These are phyloP conservation scores for Magnusiomyces sp. DNA, from an alignment of 1,139 yeast species.

Conservation along the genomic window DNA sequence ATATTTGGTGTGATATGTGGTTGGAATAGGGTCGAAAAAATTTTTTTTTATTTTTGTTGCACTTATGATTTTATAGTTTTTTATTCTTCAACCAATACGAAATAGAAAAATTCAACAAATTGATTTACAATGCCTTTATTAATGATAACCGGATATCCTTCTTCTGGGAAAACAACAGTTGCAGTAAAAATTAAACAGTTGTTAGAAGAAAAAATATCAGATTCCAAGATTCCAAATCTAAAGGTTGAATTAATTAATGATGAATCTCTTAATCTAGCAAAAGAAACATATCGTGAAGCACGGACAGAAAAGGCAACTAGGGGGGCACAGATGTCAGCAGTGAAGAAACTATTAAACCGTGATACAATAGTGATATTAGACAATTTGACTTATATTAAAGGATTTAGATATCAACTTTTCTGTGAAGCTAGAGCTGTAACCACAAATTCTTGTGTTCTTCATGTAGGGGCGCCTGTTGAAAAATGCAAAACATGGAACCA, in stretches of 20 bases:
- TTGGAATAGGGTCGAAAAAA: too few relatives aligned
- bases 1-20: too few relatives aligned
- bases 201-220: conserved; percentile 44
- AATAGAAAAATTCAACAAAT: background rate
- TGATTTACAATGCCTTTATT: conserved; percentile 72
- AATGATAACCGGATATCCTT: conserved; percentile 75
- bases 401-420: conserved; percentile 85
- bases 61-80: conserved; percentile 2
- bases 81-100: background rate
- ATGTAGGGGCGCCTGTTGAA: conserved; percentile 60
- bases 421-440: conserved; percentile 84
- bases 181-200: conserved; percentile 47
- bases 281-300: conserved; percentile 59
- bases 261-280: conserved; percentile 64
- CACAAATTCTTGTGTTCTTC: conserved; percentile 78
- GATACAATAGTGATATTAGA: conserved; percentile 74
- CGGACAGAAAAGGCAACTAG: conserved; percentile 70
- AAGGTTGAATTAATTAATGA: conserved; percentile 67
- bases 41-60: background rate
- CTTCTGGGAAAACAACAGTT: conserved; percentile 74
- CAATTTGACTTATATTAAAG: conserved; percentile 83
- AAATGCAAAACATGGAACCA: conserved; percentile 57
- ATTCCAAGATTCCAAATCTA: conserved; percentile 47
- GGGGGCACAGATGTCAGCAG: conserved; percentile 81
- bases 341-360: conserved; percentile 67